Conservation (phyloP, 768 basidiomycete genomes). For the Ramaria sp. region DNA sequence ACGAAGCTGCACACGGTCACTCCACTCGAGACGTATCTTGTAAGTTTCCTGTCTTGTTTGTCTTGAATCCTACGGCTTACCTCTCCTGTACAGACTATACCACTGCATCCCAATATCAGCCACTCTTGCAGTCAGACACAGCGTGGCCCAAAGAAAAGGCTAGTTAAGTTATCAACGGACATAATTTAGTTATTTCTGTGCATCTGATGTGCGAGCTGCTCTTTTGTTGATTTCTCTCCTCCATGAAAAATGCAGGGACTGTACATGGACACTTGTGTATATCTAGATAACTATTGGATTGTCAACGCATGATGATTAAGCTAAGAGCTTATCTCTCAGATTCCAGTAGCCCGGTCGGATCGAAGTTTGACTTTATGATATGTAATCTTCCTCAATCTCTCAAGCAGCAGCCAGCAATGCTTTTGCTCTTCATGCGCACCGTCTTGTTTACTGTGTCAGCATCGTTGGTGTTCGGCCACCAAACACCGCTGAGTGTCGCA, state of each 20-base stretch:
- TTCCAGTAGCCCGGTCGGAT: no score
- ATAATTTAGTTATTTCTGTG: not conserved
- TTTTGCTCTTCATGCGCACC: not conserved
- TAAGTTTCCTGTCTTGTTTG: conserved; percentile 24
- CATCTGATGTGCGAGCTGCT: no score
- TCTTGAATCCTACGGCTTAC: not conserved
- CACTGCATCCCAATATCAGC: no score
- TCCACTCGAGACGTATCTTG: conserved; percentile 40
- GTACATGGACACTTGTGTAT: no score
- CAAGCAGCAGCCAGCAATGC: not conserved
- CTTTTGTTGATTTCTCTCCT: no score
- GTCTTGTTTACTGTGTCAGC: not conserved
- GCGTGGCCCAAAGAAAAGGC: not conserved
- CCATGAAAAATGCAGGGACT: no score
- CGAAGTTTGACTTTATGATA: no score
- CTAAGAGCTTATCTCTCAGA: no score
- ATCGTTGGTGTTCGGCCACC: not conserved
- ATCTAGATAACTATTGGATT: no score
- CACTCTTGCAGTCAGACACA: not conserved
- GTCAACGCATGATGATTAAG: no score
- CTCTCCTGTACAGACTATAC: conserved; percentile 37
- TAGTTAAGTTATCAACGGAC: not conserved
- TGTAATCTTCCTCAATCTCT: not conserved
- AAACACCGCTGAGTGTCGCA: conserved; percentile 4
- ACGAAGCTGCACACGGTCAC: conserved; percentile 37